Base-by-base conservation (phyloP, 2,329 filamentous ascomycete species). In the Metarhizium humberi region DNA sequence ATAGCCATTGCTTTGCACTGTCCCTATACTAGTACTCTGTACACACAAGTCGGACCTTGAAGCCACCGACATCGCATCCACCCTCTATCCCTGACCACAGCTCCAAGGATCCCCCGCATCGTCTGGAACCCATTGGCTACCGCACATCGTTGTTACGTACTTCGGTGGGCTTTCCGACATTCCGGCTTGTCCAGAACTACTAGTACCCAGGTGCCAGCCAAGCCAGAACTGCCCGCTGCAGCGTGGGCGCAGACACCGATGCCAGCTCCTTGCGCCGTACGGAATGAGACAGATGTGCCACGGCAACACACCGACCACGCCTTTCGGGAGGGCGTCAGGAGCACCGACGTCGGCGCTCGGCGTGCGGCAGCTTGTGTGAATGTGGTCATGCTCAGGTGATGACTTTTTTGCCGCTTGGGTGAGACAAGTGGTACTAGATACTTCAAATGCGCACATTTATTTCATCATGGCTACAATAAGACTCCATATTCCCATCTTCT, bases 81-180 rank as follows among this genome's bases (percentile, higher is more conserved):
- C 32, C 43, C 45, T 30, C 45, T 10, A 29, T 48, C 45, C 45
- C 10, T 20, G 45, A 6, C 45, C 45, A 48, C 45, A 16, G 8
- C 20, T 48, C 14, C 45, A 6, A 48, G 45, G 45, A 30, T 30
- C 45, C 45, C 45, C 42, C 20, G 20, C 20, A 30, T 29, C 16
- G 20, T 13, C 43, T 25, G 43, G 43, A 25, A 25, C n/a, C n/a
- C 32, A 34, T 55, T 55, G 53, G 53, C 53, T 49, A 14, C 14
- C 13, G 30, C 18, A 14, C 45, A 49, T 30, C 40, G n/a, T 38
- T 25, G 53, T 55, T 55, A 55, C 53, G 53, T 55, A 55, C 49
- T 51, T 11, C 30, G 29, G 48, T 45, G 53, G 29, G 52, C 47
- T 43, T 34, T 42, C 47, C n/a, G 25, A 45, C 30, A 48, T 42